These are phyloP conservation scores for Oxyria digyna DNA, from an alignment of 148 eudicot species.

Conservation along the genomic window DNA sequence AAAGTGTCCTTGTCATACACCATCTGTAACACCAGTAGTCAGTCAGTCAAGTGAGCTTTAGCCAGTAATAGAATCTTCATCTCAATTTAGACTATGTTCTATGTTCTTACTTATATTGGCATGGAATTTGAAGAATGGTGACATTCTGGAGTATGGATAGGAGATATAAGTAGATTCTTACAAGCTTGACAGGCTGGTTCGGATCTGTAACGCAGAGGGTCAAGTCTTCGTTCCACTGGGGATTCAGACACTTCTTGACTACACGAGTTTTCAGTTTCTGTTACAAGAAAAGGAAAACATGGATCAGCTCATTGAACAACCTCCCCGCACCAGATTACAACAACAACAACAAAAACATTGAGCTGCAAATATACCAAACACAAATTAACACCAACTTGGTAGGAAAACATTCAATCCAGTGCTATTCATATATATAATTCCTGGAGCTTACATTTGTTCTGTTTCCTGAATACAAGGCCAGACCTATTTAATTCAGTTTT, in stretches of 20 bases:
- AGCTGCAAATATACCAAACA: not conserved
- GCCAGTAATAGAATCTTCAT: not conserved
- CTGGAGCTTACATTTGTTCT: not conserved
- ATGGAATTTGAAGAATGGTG: not conserved
- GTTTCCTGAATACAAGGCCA: no score
- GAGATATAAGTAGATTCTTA: constrained; percentile 8
- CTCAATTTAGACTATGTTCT: not conserved
- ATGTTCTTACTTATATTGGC: no score
- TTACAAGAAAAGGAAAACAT: not conserved
- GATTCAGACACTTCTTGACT: constrained; percentile 21
- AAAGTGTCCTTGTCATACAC: constrained; percentile 7
- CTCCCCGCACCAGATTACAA: no score
- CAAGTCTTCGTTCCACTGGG: constrained; percentile 30
- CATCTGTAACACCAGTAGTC: no score
- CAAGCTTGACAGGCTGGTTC: constrained; percentile 19
- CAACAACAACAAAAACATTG: not conserved
- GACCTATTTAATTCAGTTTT: no score
- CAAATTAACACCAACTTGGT: no score
- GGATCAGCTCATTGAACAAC: not conserved
- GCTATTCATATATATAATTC: not conserved
- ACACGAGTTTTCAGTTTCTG: constrained; percentile 31
- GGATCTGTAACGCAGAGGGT: constrained; percentile 24
- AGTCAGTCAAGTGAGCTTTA: no score
- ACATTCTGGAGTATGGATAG: not conserved
- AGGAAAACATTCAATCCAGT: no score